Conservation (phyloP, 257 asterid species). For the Solanum gandarillasii region DNA sequence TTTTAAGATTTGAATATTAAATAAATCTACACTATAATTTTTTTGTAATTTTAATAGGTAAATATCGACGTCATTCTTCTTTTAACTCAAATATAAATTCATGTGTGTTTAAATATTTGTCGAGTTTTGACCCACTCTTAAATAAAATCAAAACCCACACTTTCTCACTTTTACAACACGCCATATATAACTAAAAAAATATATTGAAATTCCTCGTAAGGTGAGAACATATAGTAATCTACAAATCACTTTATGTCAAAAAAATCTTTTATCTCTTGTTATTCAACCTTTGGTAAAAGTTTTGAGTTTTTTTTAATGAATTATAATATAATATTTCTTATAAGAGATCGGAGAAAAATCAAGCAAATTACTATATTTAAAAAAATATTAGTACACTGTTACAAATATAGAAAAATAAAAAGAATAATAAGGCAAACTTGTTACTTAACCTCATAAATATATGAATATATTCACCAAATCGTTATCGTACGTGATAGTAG, state of each 20-base stretch:
- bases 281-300: not conserved
- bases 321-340: too few relatives aligned
- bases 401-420: not conserved
- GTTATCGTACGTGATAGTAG: too few relatives aligned
- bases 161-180: not conserved
- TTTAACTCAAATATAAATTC: too few relatives aligned
- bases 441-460: too few relatives aligned
- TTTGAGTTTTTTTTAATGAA: not conserved
- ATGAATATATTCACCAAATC: too few relatives aligned
- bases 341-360: not conserved
- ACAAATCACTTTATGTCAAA: not conserved
- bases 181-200: not conserved
- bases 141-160: not conserved
- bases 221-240: not conserved
- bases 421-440: too few relatives aligned
- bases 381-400: not conserved
- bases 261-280: not conserved
- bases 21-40: too few relatives aligned
- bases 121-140: not conserved
- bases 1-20: too few relatives aligned
- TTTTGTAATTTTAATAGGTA: not conserved
- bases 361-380: not conserved
- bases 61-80: not conserved
- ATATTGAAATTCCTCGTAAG: not conserved
- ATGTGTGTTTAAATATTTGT: not conserved